These are phyloP conservation scores for Auricularia auricula-judae DNA, from an alignment of 768 basidiomycete genomes.

Conservation along the genomic window DNA sequence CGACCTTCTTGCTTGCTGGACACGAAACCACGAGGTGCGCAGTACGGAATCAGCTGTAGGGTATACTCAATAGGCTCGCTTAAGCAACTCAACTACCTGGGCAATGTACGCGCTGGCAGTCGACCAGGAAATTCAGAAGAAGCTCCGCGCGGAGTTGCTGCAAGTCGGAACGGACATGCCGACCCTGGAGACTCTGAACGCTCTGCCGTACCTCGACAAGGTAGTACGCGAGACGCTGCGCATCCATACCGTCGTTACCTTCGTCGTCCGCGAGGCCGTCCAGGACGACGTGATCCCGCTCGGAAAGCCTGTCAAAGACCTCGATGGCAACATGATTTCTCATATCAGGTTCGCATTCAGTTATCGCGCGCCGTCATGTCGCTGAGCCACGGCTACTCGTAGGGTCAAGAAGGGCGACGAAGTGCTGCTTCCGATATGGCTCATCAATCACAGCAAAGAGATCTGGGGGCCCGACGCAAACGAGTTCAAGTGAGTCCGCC, in stretches of 20 bases:
- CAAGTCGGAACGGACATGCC: conserved; percentile 6
- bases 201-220: conserved; percentile 48
- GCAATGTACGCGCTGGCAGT: conserved; percentile 44
- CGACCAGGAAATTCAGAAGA: conserved; percentile 32
- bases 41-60: too few relatives aligned
- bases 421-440: background rate
- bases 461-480: background rate
- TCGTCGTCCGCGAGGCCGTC: conserved; percentile 21
- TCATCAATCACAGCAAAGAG: background rate
- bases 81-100: conserved; percentile 33
- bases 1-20: background rate
- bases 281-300: conserved; percentile 44
- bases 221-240: conserved; percentile 49
- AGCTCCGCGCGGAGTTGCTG: conserved; percentile 11
- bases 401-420: background rate
- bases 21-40: background rate
- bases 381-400: background rate
- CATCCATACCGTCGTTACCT: conserved; percentile 45
- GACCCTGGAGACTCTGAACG: conserved; percentile 20
- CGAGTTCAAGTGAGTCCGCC: background rate
- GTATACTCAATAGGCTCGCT: too few relatives aligned
- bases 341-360: conserved; percentile 10
- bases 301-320: conserved; percentile 18
- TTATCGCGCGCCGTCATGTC: background rate
- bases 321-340: conserved; percentile 8